phyloP scores from a whole-genome alignment of 768 basidiomycete genomes.

The Russula sp. region DNA sequence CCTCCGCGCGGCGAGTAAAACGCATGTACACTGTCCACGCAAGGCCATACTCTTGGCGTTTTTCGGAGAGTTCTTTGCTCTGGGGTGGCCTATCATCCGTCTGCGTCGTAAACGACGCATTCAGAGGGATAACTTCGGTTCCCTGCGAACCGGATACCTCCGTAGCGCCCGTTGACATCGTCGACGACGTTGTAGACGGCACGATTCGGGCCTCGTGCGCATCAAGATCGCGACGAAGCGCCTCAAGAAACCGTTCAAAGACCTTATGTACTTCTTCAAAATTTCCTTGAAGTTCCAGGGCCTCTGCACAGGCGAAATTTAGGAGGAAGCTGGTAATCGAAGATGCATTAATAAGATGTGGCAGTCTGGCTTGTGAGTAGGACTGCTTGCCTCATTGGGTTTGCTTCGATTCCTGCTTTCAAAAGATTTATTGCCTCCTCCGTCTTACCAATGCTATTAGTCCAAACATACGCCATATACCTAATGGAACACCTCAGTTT shows the following conservation, averaged over 20 bases:
- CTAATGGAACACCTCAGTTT: conserved; percentile 33
- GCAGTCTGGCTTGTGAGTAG: conserved; percentile 9
- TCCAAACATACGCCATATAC: conserved; percentile 89
- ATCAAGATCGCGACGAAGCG: conserved; percentile 59
- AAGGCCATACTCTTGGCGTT: conserved; percentile 64
- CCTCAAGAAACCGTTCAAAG: conserved; percentile 66
- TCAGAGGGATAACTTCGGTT: conserved; percentile 1
- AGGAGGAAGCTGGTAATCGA: conserved; percentile 60
- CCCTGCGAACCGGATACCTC: conserved; percentile 2
- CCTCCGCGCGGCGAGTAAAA: conserved; percentile 82
- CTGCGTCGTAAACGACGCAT: conserved; percentile 37
- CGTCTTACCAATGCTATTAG: conserved; percentile 58
- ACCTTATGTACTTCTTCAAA: conserved; percentile 58
- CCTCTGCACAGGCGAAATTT: conserved; percentile 84
- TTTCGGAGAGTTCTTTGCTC: conserved; percentile 48
- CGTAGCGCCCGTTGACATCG: conserved; percentile 23
- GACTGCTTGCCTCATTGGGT: conserved; percentile 56
- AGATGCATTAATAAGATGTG: background rate
- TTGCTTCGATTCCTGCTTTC: conserved; percentile 81
- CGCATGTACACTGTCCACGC: conserved; percentile 92
- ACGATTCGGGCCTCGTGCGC: conserved; percentile 41
- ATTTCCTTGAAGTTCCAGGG: conserved; percentile 56
- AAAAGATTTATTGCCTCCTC: conserved; percentile 81
- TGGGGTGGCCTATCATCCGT: conserved; percentile 45
- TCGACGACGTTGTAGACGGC: conserved; percentile 32